These are phyloP conservation scores for Ustilago crameri DNA, from an alignment of 1,284 basidiomycete species.

Conservation along the genomic window DNA sequence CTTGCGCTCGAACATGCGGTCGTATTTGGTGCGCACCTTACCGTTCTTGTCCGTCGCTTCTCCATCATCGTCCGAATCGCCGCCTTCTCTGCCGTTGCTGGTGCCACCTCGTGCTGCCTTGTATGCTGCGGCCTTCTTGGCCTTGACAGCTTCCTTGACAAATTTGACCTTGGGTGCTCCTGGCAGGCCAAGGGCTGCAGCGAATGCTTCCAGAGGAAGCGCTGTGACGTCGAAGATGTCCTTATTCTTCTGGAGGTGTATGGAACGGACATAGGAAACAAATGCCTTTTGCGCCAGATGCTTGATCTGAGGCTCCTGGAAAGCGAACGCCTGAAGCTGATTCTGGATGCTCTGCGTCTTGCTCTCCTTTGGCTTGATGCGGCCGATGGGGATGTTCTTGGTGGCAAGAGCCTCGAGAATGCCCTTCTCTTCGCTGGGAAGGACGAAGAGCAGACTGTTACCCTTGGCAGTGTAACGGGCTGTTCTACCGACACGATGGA, in stretches of 20 bases:
- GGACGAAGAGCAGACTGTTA: constrained; percentile 82
- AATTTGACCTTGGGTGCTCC: constrained; percentile 97
- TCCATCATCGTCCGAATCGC: constrained; percentile 65
- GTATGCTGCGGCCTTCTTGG: constrained; percentile 76
- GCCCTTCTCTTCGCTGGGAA: constrained; percentile 91
- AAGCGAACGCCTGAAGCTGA: constrained; percentile 90
- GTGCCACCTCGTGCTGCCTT: constrained; percentile 46
- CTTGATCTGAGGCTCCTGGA: constrained; percentile 96
- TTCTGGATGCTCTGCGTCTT: constrained; percentile 87
- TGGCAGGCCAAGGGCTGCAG: constrained; percentile 88
- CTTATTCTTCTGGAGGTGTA: constrained; percentile 95
- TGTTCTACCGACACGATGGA: constrained; percentile 94
- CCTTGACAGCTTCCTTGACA: constrained; percentile 77
- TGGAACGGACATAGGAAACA: constrained; percentile 92
- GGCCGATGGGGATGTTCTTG: constrained; percentile 76
- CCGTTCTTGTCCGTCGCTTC: constrained; percentile 39
- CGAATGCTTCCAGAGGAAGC: constrained; percentile 84
- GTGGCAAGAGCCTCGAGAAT: constrained; percentile 79
- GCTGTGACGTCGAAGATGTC: constrained; percentile 85
- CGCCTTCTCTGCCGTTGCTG: constrained; percentile 18
- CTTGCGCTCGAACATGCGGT: constrained; percentile 96
- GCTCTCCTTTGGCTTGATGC: constrained; percentile 89
- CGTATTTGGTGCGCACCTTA: constrained; percentile 82
- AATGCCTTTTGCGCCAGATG: constrained; percentile 97
- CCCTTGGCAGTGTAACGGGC: constrained; percentile 92